Percentiles rank a stretch among this genome's conserved stretches.
These are phyloP conservation scores for Melaleuca alternifolia DNA, from an alignment of 345 rosid genomes.

Conservation along the genomic window DNA sequence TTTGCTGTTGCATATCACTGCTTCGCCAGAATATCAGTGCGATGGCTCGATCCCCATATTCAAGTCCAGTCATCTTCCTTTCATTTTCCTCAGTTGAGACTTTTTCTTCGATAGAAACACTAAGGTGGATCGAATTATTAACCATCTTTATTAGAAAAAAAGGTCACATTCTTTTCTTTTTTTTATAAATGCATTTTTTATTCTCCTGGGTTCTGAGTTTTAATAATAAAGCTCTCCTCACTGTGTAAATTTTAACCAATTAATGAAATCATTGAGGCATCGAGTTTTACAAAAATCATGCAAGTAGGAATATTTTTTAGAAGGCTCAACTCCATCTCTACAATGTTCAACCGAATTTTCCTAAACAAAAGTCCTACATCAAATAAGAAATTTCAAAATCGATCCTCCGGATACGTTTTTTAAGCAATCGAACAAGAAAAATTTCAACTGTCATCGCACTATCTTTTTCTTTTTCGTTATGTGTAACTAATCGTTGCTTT, in stretches of 20 bases:
- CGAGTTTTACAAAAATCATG: too few relatives aligned
- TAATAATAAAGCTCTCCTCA: neutral
- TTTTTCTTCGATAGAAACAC: neutral
- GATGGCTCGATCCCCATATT: neutral
- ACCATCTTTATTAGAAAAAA: neutral
- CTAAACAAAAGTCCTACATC: too few relatives aligned
- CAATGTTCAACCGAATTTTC: too few relatives aligned
- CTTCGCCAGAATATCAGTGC: neutral
- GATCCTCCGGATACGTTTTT: too few relatives aligned
- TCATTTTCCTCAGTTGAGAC: neutral
- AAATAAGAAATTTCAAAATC: too few relatives aligned
- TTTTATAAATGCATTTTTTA: neutral
- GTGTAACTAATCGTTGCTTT: neutral
- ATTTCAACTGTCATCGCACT: accelerated
- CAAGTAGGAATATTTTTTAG: too few relatives aligned
- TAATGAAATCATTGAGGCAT: neutral
- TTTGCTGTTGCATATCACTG: neutral
- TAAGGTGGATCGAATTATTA: neutral
- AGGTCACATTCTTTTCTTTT: neutral
- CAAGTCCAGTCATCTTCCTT: neutral
- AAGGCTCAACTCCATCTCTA: too few relatives aligned
- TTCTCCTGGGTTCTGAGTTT: neutral
- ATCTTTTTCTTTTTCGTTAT: neutral
- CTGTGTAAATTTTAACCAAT: neutral
- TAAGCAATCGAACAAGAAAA: neutral